These are phyloP conservation scores for Cucurbitaria berberidis DNA, from an alignment of 2,329 filamentous ascomycete species.

Conservation along the genomic window DNA sequence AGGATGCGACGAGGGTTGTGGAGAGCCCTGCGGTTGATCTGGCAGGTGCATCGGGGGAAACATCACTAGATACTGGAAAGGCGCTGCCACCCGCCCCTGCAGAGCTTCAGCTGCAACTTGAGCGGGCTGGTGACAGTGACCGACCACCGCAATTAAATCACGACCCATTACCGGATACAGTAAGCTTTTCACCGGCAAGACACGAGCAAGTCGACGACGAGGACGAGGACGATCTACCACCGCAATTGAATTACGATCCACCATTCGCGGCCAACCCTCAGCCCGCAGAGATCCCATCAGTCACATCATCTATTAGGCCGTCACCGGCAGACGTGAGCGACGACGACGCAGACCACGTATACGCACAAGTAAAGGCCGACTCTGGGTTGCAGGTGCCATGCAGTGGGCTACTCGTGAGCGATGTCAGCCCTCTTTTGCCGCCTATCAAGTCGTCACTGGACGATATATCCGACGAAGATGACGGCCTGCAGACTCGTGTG, in stretches of 20 bases:
- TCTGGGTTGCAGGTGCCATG: slow-evolving; percentile 8
- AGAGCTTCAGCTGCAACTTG: not conserved
- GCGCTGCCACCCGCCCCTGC: not conserved
- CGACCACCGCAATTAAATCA: not conserved
- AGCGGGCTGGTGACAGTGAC: not conserved
- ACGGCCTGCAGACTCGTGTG: not conserved
- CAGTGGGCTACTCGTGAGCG: slow-evolving; percentile 9
- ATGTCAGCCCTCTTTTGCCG: slow-evolving; percentile 34
- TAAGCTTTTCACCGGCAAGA: not conserved
- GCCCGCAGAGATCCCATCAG: not conserved
- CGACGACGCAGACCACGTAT: slow-evolving; percentile 21
- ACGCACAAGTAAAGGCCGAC: slow-evolving; percentile 3
- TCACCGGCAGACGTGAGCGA: slow-evolving; percentile 16
- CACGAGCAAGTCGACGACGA: not conserved
- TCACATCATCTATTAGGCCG: slow-evolving; percentile 14
- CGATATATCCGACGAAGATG: slow-evolving; percentile 8
- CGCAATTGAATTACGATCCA: slow-evolving; percentile 30
- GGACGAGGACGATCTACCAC: slow-evolving; percentile 30
- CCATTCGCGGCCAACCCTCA: not conserved
- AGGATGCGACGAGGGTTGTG: slow-evolving; percentile 12
- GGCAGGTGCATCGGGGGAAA: not conserved
- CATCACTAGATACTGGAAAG: not conserved
- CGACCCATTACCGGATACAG: not conserved
- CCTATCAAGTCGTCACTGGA: slow-evolving; percentile 16
- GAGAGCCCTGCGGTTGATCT: slow-evolving; percentile 7